phyloP scores from a whole-genome alignment of 345 rosid species.

The Geranium brycei region DNA sequence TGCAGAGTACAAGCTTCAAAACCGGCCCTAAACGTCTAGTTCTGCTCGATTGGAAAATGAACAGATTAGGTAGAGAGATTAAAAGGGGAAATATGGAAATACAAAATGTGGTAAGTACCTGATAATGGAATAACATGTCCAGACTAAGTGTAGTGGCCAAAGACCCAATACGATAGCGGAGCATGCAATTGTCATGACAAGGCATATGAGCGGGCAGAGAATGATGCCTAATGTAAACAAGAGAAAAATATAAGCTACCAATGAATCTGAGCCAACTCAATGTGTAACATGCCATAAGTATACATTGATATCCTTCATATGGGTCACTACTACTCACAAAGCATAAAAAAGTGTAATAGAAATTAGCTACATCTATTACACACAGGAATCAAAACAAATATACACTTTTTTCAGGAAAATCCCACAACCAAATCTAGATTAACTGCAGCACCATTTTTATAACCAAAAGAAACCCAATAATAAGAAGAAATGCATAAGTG shows the following conservation, averaged over 20 bases:
- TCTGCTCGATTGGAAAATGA: conserved; percentile 32
- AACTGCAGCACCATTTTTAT: conserved; percentile 1
- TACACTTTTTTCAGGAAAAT: background rate
- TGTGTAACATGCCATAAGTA: background rate
- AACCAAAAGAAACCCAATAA: conserved; percentile 5
- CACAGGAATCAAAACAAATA: too few species aligned
- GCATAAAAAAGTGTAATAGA: background rate
- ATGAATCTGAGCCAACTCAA: background rate
- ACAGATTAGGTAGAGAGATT: conserved; percentile 11
- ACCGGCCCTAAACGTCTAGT: conserved; percentile 61
- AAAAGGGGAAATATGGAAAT: conserved; percentile 1
- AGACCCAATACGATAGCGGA: conserved; percentile 58
- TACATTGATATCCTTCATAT: too few species aligned
- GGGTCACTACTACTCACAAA: background rate
- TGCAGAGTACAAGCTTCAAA: conserved; percentile 61
- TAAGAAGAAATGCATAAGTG: too few species aligned
- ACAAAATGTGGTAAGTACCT: conserved; percentile 36
- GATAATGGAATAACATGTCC: conserved; percentile 51
- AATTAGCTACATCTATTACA: too few species aligned
- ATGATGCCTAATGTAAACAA: conserved; percentile 39
- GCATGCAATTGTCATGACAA: conserved; percentile 52
- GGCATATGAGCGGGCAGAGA: conserved; percentile 59
- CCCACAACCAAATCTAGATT: background rate
- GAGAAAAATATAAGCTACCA: background rate
- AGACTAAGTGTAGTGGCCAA: conserved; percentile 42